Evolutionary conservation across 164 flowering plant species (phyloP), one percentile per base, ranked within the genome.

Genomic region (Tetracentron sinense): DNA sequence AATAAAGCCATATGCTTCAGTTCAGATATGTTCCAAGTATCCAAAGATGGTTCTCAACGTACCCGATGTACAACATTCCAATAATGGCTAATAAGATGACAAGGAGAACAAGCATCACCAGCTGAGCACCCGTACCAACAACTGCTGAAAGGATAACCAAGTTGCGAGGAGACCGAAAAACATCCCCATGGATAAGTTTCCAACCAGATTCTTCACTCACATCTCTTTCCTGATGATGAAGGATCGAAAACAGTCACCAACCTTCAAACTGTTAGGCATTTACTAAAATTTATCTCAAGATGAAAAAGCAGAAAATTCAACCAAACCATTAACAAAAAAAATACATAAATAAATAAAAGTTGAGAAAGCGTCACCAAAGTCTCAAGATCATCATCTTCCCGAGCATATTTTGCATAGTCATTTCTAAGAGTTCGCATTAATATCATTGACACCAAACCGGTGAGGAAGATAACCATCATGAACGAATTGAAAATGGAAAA

Each of bases 161-260:
- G 73, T 48, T 84, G 71, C 82, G 85, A 28, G 98, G 83, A 74
- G 96, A 76, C 60, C 99, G 79, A 69, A 94, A 94, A 64, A 94
- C 99, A 86, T 94, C 99, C 26, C 99, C 99, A 75, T 94, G 99
- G 54, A 94, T 97, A 80, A 94, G 97, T 69, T 94, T 94, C 98
- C 98, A 94, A 38, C 98, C 98, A 70, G 98, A 91, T 77, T 94
- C 98, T 74, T 94, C 98, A 74, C 88, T 94, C 25, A 86, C 98
- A 81, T 94, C 98, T 74, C 98, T 83, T 74, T 94, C 98, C 98
- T 94, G 82, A 46, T 54, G 53, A 66, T 30, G 15, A 64, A 17
- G 6, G 20, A 21, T 51, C 17, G 19, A 60, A 27, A 44, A 55
- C 19, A 42, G 53, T 46, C 52, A 71, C 12, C 60, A 55, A 0